Conservation (phyloP, 306 rosid species). For the Nissolia schottii region DNA sequence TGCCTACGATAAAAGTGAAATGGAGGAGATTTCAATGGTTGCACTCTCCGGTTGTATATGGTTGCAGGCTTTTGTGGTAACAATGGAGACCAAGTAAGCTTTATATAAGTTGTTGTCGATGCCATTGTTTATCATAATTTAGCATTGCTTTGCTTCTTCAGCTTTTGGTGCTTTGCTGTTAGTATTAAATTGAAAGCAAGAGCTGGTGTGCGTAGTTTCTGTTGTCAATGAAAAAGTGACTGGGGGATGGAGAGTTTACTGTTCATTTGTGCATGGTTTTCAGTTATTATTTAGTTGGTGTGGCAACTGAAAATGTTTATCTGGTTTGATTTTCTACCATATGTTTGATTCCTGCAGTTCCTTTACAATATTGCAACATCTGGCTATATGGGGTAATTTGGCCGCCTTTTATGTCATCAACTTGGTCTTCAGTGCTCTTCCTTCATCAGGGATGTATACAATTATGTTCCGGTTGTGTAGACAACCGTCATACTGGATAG, state of each 20-base stretch:
- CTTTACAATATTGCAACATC: conserved; percentile 79
- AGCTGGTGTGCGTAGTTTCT: background rate
- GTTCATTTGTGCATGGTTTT: conserved; percentile 3
- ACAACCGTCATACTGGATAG: conserved; percentile 91
- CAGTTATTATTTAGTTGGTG: background rate
- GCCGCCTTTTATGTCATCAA: conserved; percentile 76
- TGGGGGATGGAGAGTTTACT: too few relatives aligned
- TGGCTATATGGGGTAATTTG: conserved; percentile 96
- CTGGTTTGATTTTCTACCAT: conserved; percentile 22
- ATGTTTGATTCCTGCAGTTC: conserved; percentile 63
- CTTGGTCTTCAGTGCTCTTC: conserved; percentile 87
- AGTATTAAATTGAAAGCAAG: background rate
- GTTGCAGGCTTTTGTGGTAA: conserved; percentile 94
- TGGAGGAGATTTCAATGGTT: conserved; percentile 91
- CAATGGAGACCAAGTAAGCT: conserved; percentile 93
- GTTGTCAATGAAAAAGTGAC: background rate
- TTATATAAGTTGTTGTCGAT: background rate
- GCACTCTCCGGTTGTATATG: conserved; percentile 97
- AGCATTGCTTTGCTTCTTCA: background rate
- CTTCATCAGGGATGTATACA: conserved; percentile 94
- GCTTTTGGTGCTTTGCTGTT: background rate
- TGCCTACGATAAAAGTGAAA: conserved; percentile 88
- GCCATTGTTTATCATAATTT: background rate
- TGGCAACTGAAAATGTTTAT: background rate
- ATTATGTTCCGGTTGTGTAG: conserved; percentile 85